Evolutionary conservation across 2,329 filamentous ascomycete species (phyloP).

Genomic region (Fusarium mexicanum): DNA sequence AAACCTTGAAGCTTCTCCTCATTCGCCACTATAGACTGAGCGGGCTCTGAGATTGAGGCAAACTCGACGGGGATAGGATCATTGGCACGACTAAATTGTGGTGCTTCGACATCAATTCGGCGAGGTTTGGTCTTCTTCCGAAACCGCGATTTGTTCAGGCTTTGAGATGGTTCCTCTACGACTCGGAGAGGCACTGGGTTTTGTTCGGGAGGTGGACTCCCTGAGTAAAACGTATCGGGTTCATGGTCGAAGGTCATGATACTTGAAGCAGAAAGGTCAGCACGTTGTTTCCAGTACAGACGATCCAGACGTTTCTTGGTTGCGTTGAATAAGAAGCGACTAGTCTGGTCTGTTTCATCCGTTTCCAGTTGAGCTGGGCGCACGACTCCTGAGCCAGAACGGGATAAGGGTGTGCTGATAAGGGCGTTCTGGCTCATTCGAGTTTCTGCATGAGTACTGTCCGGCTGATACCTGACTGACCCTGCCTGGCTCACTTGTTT

Average conservation of each 20-base stretch:
- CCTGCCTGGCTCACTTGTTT: conserved; percentile 43
- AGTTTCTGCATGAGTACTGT: not conserved
- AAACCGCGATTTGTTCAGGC: conserved; percentile 44
- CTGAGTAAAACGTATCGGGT: conserved; percentile 25
- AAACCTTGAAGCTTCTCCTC: conserved; percentile 58
- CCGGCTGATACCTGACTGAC: conserved; percentile 40
- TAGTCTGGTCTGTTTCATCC: conserved; percentile 49
- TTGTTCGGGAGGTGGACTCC: conserved; percentile 40
- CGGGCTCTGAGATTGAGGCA: conserved; percentile 5
- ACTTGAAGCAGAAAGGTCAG: conserved; percentile 38
- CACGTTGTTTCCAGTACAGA: conserved; percentile 57
- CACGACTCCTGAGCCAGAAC: conserved; percentile 28
- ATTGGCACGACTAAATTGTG: conserved; percentile 62
- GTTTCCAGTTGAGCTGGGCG: conserved; percentile 68
- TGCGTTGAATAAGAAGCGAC: conserved; percentile 55
- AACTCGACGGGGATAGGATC: conserved; percentile 56
- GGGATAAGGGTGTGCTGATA: not conserved
- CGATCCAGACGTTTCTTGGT: conserved; percentile 66
- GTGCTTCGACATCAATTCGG: conserved; percentile 59
- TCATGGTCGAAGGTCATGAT: conserved; percentile 27
- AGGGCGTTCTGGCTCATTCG: conserved; percentile 1
- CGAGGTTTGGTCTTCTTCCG: conserved; percentile 57
- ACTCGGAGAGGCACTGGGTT: conserved; percentile 35
- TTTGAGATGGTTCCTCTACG: conserved; percentile 4
- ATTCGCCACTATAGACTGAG: conserved; percentile 21